Conservation (phyloP, 306 rosid genomes). For the Fragaria iinumae region DNA sequence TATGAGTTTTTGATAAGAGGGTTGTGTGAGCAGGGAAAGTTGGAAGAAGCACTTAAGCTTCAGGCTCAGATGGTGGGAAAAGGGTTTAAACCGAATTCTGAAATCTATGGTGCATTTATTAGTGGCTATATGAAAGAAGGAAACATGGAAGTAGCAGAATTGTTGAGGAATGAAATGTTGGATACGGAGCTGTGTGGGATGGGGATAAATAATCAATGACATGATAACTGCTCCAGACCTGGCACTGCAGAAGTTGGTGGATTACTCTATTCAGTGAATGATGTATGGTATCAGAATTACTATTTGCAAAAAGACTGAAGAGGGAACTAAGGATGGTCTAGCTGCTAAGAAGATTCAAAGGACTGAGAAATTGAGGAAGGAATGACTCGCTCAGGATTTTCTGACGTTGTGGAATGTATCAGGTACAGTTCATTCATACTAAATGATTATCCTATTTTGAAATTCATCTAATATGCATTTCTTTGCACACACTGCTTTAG, state of each 20-base stretch:
- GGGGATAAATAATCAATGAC: background rate
- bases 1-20: slow-evolving; percentile 59
- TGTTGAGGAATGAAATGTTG: slow-evolving; percentile 63
- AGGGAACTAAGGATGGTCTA: slow-evolving; percentile 54
- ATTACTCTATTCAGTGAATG: slow-evolving; percentile 4
- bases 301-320: slow-evolving; percentile 49
- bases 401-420: slow-evolving; percentile 56
- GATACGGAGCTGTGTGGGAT: background rate
- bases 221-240: background rate
- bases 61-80: slow-evolving; percentile 86
- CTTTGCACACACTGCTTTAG: background rate
- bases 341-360: slow-evolving; percentile 66
- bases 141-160: slow-evolving; percentile 53
- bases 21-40: slow-evolving; percentile 51
- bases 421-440: slow-evolving; percentile 38
- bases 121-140: slow-evolving; percentile 55
- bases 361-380: slow-evolving; percentile 89
- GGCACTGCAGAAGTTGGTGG: background rate
- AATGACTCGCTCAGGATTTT: slow-evolving; percentile 72
- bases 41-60: slow-evolving; percentile 66
- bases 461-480: background rate
- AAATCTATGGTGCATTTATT: slow-evolving; percentile 60
- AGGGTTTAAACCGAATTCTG: slow-evolving; percentile 51
- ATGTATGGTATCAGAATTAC: background rate
- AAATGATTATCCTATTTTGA: background rate